Base-by-base conservation (phyloP, 1,139 yeast species). In the Lodderomyces orthopsilosis region DNA sequence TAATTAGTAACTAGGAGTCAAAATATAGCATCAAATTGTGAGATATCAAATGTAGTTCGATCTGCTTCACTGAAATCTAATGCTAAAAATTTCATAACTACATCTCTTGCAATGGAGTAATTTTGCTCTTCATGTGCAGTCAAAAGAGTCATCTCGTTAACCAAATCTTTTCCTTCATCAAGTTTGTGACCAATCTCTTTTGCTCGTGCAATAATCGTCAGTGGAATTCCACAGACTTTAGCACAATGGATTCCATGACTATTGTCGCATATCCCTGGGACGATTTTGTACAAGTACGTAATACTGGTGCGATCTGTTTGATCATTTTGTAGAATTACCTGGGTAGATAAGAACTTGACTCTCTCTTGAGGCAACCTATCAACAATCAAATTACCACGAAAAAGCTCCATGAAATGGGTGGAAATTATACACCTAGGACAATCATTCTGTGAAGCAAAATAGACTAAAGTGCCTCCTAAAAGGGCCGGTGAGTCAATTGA, bases 401-500 rank as follows among this genome's bases (percentile, higher is more conserved):
- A 67, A 12, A 71, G 45, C 40, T 70, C 78, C 49, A 66, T 69
- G 45, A 69, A 71, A 56, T 75, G 79, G 0, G 79, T 74, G 9
- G 74, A 66, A 2, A 70, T 56, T 3, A 74, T 39, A 0, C 63
- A 53, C 38, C 69, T 54, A 0, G 75, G 69, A 28, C 68, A 51
- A 0, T 26, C 34, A 0, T 41, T 35, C 2, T 43, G 36, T 1
- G 56, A 47, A 9, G 47, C 38, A 6, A 70, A 47, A 14, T 56
- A 46, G 19, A 58, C 58, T 10, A 75, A 50, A 10, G 68, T 52
- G 0, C 74, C 55, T 1, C 75, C 77, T 46, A 73, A 62, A 13
- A 74, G 45, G 0, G 76, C 64, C 0, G 75, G 74, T 0, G 79
- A 79, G 48, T 75, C 77, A 26, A 61, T 47, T 1, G 63, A 51